Conservation (phyloP, 1,139 yeast genomes). For the Meyerozyma sp. region DNA sequence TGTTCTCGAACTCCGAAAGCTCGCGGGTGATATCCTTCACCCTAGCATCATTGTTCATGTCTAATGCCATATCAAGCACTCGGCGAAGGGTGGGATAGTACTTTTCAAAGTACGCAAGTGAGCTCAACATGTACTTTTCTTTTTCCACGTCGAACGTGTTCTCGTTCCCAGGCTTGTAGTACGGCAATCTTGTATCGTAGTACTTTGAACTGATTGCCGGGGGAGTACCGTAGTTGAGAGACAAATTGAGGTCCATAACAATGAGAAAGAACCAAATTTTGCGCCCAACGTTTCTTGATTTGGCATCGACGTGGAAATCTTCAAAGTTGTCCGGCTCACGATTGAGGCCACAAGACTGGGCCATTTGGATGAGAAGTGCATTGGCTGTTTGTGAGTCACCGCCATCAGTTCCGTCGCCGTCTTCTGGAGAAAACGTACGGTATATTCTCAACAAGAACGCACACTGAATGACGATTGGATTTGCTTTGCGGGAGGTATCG, state of each 20-base stretch:
- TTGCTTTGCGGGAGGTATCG: constrained; percentile 41
- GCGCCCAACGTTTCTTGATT: constrained; percentile 25
- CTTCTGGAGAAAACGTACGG: constrained; percentile 44
- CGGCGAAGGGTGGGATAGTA: constrained; percentile 16
- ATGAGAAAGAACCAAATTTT: constrained; percentile 30
- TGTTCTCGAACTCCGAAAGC: constrained; percentile 25
- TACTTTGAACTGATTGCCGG: constrained; percentile 22
- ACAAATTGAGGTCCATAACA: constrained; percentile 31
- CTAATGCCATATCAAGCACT: constrained; percentile 21
- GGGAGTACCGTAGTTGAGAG: constrained; percentile 36
- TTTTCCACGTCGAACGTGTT: constrained; percentile 23
- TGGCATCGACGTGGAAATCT: constrained; percentile 17
- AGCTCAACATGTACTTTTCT: constrained; percentile 22
- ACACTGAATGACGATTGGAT: constrained; percentile 47
- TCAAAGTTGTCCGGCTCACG: constrained; percentile 33
- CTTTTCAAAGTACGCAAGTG: constrained; percentile 21
- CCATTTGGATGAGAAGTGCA: constrained; percentile 37
- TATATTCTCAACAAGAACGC: constrained; percentile 33
- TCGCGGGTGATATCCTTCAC: constrained; percentile 17
- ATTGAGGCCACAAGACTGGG: constrained; percentile 42
- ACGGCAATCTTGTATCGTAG: constrained; percentile 31
- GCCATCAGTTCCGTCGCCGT: constrained; percentile 45
- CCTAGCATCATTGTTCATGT: constrained; percentile 14
- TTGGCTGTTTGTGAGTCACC: constrained; percentile 36
- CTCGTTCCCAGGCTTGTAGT: constrained; percentile 24